Percentiles rank a stretch among this genome's conserved stretches.
These are phyloP conservation scores for Cryptomeria japonica DNA, from an alignment of 75 land plant species.

Conservation along the genomic window DNA sequence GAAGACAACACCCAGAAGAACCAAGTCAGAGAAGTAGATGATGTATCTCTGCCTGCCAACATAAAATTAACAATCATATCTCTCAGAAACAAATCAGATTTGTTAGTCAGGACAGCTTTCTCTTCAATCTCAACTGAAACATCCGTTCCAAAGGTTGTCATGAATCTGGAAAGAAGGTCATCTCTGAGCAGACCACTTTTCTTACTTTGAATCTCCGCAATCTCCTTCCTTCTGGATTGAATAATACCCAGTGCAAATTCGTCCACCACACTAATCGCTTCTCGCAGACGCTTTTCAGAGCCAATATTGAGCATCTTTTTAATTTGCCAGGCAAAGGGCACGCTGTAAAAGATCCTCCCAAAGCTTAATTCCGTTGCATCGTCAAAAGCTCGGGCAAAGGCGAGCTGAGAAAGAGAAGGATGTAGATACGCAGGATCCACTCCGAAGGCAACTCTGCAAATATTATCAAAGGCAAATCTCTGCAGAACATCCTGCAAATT, in stretches of 20 bases:
- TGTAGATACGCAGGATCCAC: constrained; percentile 14
- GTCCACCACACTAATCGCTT: constrained; percentile 14
- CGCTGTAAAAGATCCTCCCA: background rate
- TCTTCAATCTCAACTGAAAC: background rate
- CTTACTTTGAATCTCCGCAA: background rate
- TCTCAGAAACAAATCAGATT: constrained; percentile 4
- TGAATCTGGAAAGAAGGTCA: background rate
- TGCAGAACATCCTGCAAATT: constrained; percentile 20
- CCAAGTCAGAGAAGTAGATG: constrained; percentile 35
- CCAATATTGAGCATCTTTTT: background rate
- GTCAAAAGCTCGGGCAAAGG: background rate
- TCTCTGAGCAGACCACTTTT: background rate
- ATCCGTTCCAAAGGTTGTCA: background rate
- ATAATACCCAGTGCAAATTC: constrained; percentile 29
- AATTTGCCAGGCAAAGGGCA: background rate
- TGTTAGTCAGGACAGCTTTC: background rate
- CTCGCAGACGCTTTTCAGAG: background rate
- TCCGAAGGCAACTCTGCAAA: constrained; percentile 20
- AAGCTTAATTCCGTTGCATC: background rate
- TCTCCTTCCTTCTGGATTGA: background rate
- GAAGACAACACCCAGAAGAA: constrained; percentile 26
- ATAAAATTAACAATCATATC: constrained; percentile 40
- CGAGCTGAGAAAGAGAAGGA: background rate
- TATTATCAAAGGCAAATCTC: constrained; percentile 12
- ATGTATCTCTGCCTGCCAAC: constrained; percentile 44